Evolutionary conservation across 306 rosid species (phyloP).

Genomic region (Crotalaria pallida): DNA sequence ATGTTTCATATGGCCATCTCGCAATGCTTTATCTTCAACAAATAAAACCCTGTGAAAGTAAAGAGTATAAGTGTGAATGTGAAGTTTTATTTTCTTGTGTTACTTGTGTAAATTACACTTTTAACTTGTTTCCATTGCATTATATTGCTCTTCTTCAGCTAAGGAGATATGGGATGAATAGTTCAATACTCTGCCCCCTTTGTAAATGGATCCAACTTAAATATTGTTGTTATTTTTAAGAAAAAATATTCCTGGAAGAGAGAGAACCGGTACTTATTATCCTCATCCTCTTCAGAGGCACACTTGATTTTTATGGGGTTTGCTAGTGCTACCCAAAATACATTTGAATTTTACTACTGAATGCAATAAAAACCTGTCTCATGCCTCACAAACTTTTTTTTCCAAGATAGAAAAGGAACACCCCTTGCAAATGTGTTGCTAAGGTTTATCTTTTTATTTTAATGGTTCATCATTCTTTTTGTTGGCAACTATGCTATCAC

Average conservation of each 20-base stretch:
- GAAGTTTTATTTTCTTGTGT: background rate
- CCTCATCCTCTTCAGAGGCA: background rate
- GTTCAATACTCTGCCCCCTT: background rate
- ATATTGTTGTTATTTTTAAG: background rate
- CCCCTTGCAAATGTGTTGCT: background rate
- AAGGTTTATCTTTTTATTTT: conserved; percentile 2
- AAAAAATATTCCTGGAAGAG: background rate
- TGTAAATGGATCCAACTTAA: background rate
- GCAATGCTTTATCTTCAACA: background rate
- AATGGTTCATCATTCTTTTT: background rate
- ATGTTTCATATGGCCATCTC: conserved; percentile 1
- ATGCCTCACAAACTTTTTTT: background rate
- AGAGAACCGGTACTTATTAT: background rate
- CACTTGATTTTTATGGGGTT: background rate
- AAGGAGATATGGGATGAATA: background rate
- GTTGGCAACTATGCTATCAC: background rate
- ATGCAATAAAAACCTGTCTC: background rate
- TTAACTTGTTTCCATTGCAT: background rate
- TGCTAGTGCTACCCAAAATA: background rate
- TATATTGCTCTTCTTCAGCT: background rate
- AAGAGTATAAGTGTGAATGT: background rate
- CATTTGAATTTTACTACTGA: background rate
- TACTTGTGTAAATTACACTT: background rate
- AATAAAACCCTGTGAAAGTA: background rate
- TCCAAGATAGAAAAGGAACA: background rate